These are phyloP conservation scores for Paecilomyces sp. DNA, from an alignment of 2,329 filamentous ascomycete species.

Conservation along the genomic window DNA sequence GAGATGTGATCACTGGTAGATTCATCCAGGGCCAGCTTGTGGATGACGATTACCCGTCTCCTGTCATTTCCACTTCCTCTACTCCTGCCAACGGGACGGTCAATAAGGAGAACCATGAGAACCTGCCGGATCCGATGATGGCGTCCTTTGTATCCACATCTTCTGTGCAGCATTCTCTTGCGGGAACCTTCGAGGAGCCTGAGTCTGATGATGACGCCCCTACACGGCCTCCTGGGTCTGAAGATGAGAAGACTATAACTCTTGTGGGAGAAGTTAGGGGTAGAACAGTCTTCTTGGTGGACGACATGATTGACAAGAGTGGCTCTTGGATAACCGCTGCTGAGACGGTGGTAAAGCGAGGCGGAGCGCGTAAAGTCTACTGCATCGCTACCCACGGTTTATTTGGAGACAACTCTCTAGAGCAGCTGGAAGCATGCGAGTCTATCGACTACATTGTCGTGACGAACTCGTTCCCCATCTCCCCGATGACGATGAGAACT, in stretches of 20 bases:
- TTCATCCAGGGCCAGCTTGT: conserved; percentile 93
- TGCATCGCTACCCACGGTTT: conserved; percentile 96
- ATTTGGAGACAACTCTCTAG: conserved; percentile 82
- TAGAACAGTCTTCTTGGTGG: conserved; percentile 85
- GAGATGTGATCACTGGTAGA: conserved; percentile 85
- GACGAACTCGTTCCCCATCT: conserved; percentile 94
- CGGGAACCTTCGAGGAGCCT: conserved; percentile 77
- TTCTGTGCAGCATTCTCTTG: conserved; percentile 64
- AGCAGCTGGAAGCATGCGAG: conserved; percentile 84
- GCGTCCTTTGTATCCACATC: conserved; percentile 75
- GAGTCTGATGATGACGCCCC: conserved; percentile 84
- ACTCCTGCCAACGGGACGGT: conserved; percentile 52
- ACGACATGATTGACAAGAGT: conserved; percentile 98
- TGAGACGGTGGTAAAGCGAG: conserved; percentile 91
- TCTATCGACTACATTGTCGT: conserved; percentile 92
- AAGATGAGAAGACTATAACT: conserved; percentile 89
- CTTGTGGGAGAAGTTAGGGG: conserved; percentile 91
- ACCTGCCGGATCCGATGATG: conserved; percentile 76
- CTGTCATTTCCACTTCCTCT: conserved; percentile 55
- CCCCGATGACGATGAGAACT: conserved; percentile 60
- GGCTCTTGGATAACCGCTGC: conserved; percentile 96
- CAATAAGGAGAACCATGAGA: conserved; percentile 41
- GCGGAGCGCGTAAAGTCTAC: conserved; percentile 86
- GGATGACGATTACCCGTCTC: conserved; percentile 83
- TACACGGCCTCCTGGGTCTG: conserved; percentile 50